A percentile compares a stretch with the other conserved stretches of the same genome.
These are phyloP conservation scores for Pichia sp. DNA, from an alignment of 1,139 yeast genomes.

Conservation along the genomic window DNA sequence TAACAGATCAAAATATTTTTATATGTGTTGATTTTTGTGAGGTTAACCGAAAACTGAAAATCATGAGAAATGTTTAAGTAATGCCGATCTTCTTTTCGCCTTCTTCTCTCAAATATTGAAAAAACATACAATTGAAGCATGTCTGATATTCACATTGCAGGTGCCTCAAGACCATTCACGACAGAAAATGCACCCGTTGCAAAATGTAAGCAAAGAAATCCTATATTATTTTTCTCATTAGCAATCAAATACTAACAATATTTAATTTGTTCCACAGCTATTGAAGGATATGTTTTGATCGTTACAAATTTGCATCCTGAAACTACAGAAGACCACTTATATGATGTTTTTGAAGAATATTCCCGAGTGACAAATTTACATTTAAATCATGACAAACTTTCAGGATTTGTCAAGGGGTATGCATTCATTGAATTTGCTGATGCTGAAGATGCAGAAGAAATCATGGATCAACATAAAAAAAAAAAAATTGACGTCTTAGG, in stretches of 20 bases:
- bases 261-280: constrained; percentile 19
- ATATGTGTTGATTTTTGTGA: no score
- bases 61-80: no score
- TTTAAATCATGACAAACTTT: constrained; percentile 37
- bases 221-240: no score
- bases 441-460: constrained; percentile 32
- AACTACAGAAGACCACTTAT: constrained; percentile 39
- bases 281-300: constrained; percentile 41
- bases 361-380: constrained; percentile 36
- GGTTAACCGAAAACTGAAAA: no score
- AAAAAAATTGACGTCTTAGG: constrained; percentile 33
- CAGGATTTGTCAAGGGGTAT: constrained; percentile 40
- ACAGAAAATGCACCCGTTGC: constrained; percentile 7
- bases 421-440: constrained; percentile 35
- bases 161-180: constrained; percentile 8
- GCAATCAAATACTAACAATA: constrained; percentile 10
- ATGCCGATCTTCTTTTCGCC: no score
- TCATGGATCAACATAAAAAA: constrained; percentile 24
- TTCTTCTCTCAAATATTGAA: no score
- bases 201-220: constrained; percentile 15
- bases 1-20: no score
- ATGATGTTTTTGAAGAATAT: constrained; percentile 37
- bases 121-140: no score
- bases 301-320: constrained; percentile 41
- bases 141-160: constrained; percentile 1